Evolutionary conservation across 345 rosid genomes (phyloP), one percentile per base, ranked within the genome.

Genomic region (Geranium rotundifolium): DNA sequence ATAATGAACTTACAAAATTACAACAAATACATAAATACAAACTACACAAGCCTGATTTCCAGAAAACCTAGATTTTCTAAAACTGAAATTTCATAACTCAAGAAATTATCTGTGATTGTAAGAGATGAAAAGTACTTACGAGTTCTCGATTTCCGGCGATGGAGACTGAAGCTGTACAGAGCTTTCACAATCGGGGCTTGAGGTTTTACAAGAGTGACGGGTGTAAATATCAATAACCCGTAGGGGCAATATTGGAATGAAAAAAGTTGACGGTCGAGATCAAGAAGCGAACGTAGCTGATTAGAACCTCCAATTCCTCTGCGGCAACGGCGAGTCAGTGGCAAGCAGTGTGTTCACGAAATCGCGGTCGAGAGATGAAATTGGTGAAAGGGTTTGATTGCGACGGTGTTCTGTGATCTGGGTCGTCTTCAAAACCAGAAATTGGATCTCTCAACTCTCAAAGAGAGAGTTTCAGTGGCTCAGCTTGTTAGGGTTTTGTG

Each of bases 361-460:
- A 58, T 56, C 55, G 27, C 23, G n/a, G 13, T 9, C 29, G 18
- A 1, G 16, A 12, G 16, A 55, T n/a, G 18, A 65, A 55, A 57
- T 65, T 65, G 1, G 8, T 23, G 7, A 1, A 20, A 23, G 39
- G 56, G 46, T 17, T 30, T 46, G 52, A 9, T 46, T 46, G 52
- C 12, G 14, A 46, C 13, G 52, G 50, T 56, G 29, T 62, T 60
- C 60, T 57, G 9, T 39, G 57, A 19, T 57, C 59, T 37, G 75
- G 62, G 68, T 52, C 56, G 17, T 30, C 52, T 67, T 54, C 71
- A 54, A 17, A 63, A 63, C 18, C 60, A 60, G 54, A 18, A 57
- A 37, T 55, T 62, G 34, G 30, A 23, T 23, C 27, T 23, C 27
- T 23, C 27, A 23, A 23, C 27, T 23, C 27, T 23, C 27, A 23